A percentile compares a stretch with the other conserved stretches of the same genome.
phyloP scores from a whole-genome alignment of 495 filamentous ascomycete species.

The Neurospora pannonica region DNA sequence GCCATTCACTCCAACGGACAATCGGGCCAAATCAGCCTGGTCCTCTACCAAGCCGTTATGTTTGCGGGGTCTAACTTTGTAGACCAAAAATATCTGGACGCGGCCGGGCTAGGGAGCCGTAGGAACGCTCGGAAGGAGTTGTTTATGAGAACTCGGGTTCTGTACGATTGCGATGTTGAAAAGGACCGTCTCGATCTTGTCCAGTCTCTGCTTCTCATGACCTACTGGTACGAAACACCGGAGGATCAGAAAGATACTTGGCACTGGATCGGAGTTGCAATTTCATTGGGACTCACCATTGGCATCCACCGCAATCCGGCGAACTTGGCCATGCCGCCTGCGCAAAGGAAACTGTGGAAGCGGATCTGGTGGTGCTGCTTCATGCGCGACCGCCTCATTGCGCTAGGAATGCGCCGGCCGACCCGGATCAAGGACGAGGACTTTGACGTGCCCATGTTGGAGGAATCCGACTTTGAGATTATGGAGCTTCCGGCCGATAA shows the following conservation, averaged over 20 bases:
- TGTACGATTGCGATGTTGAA: slow-evolving; percentile 86
- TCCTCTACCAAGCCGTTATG: slow-evolving; percentile 77
- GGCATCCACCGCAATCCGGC: slow-evolving; percentile 76
- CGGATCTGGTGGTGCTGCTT: slow-evolving; percentile 93
- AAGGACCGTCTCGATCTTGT: slow-evolving; percentile 73
- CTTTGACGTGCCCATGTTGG: slow-evolving; percentile 82
- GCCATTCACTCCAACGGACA: slow-evolving; percentile 57
- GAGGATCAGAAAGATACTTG: slow-evolving; percentile 86
- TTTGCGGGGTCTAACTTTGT: slow-evolving; percentile 73
- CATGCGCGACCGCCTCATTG: slow-evolving; percentile 81
- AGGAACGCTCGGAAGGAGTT: slow-evolving; percentile 70
- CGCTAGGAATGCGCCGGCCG: slow-evolving; percentile 80
- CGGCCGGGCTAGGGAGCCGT: slow-evolving; percentile 58
- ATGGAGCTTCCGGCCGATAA: slow-evolving; percentile 52
- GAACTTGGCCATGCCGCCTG: slow-evolving; percentile 55
- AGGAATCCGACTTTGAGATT: slow-evolving; percentile 75
- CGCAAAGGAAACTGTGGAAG: slow-evolving; percentile 72
- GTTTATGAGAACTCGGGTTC: slow-evolving; percentile 68
- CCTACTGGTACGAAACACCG: slow-evolving; percentile 84
- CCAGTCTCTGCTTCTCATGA: slow-evolving; percentile 75
- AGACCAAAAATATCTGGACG: slow-evolving; percentile 56
- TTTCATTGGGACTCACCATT: slow-evolving; percentile 75
- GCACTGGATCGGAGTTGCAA: slow-evolving; percentile 86
- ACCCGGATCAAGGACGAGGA: slow-evolving; percentile 84
- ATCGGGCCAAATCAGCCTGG: slow-evolving; percentile 59